Evolutionary conservation across 306 rosid species (phyloP).

Genomic region (Canavalia ensiformis): DNA sequence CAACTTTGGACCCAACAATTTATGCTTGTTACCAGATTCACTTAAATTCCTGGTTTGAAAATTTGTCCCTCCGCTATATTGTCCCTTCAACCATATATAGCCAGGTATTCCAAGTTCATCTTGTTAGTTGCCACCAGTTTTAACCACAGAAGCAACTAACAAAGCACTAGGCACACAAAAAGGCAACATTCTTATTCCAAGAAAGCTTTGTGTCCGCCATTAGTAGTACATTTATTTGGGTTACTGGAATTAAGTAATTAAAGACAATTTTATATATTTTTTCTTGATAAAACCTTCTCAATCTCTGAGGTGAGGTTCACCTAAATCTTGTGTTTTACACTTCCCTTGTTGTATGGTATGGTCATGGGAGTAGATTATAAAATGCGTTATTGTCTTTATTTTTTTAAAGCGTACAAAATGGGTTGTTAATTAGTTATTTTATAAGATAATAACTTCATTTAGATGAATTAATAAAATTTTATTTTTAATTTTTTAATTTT

Average conservation of each 20-base stretch:
- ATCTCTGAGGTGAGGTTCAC: not conserved
- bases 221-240: not conserved
- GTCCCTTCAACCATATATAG: constrained; percentile 28
- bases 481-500: too few relatives aligned
- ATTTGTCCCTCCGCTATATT: constrained; percentile 29
- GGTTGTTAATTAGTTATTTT: too few relatives aligned
- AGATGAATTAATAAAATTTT: too few relatives aligned
- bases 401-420: too few relatives aligned
- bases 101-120: constrained; percentile 5
- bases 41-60: constrained; percentile 20
- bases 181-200: constrained; percentile 15
- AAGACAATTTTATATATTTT: not conserved
- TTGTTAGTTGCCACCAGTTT: not conserved
- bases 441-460: too few relatives aligned
- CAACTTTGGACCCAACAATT: constrained; percentile 24
- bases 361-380: too few relatives aligned
- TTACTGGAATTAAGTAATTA: not conserved
- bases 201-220: not conserved
- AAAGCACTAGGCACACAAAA: not conserved
- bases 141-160: not conserved
- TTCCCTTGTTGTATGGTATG: too few relatives aligned
- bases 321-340: not conserved
- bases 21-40: not conserved
- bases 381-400: too few relatives aligned
- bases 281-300: not conserved